A percentile compares a stretch with the other conserved stretches of the same genome.
Conservation (phyloP, 768 basidiomycete species). For the Plicaturopsis crispa region DNA sequence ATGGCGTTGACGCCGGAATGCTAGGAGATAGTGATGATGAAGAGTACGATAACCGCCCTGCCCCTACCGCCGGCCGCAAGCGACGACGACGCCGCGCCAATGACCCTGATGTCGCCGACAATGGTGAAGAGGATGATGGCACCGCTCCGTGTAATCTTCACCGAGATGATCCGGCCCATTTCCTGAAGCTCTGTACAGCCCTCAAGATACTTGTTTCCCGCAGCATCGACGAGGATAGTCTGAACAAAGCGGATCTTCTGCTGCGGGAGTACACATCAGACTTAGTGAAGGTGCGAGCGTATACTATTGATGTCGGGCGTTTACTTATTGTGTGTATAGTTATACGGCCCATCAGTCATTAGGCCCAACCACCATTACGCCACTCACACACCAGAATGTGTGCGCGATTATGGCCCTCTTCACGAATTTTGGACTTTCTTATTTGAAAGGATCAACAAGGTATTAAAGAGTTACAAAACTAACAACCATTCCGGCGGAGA, state of each 20-base stretch:
- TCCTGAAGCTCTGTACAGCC: constrained; percentile 13
- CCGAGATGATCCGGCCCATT: constrained; percentile 12
- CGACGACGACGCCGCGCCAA: neutral
- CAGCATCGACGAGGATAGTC: constrained; percentile 4
- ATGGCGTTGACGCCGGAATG: too few relatives aligned
- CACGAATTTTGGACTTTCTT: constrained; percentile 31
- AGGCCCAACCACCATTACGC: constrained; percentile 30
- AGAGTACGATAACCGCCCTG: too few relatives aligned
- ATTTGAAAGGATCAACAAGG: constrained; percentile 26
- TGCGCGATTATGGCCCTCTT: constrained; percentile 25
- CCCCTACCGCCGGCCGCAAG: too few relatives aligned
- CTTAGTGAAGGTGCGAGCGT: constrained; percentile 14
- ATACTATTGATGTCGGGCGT: too few relatives aligned
- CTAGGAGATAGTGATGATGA: too few relatives aligned
- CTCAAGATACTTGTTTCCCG: constrained; percentile 8
- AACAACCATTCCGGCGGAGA: constrained; percentile 24
- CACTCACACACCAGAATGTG: constrained; percentile 18
- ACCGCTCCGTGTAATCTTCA: constrained; percentile 5
- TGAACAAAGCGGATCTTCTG: constrained; percentile 9
- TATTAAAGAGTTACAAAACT: constrained; percentile 26
- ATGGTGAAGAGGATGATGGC: constrained; percentile 1
- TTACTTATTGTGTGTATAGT: too few relatives aligned
- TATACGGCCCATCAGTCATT: constrained; percentile 22
- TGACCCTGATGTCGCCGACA: neutral
- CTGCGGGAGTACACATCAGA: constrained; percentile 14